phyloP scores from a whole-genome alignment of 768 basidiomycete genomes.

The Lentinula raphanica region DNA sequence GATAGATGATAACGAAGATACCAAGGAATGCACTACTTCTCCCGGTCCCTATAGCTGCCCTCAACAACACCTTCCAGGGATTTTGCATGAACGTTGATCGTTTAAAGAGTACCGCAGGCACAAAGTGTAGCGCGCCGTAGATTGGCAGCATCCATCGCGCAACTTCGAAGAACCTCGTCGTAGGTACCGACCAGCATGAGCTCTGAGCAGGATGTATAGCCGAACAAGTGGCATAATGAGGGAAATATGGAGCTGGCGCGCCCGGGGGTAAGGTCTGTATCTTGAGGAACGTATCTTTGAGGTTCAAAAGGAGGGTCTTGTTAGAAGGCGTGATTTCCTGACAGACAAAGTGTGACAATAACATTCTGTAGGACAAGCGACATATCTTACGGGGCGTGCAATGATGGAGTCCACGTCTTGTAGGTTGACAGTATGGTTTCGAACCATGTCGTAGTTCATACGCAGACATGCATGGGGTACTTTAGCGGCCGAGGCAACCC shows the following conservation, averaged over 20 bases:
- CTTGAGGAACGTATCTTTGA: conserved; percentile 31
- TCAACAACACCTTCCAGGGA: conserved; percentile 61
- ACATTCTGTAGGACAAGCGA: neutral
- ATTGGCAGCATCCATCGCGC: conserved; percentile 80
- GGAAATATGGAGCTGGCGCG: conserved; percentile 34
- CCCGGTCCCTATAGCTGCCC: conserved; percentile 64
- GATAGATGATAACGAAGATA: conserved; percentile 75
- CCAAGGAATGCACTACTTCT: conserved; percentile 87
- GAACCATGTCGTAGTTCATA: conserved; percentile 59
- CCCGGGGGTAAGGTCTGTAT: conserved; percentile 15
- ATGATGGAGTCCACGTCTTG: conserved; percentile 53
- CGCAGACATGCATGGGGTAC: conserved; percentile 52
- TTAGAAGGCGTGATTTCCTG: conserved; percentile 55
- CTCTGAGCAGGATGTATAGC: conserved; percentile 74
- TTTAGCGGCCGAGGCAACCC: conserved; percentile 69
- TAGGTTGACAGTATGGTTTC: conserved; percentile 50
- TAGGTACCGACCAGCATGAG: conserved; percentile 51
- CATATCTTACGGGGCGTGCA: conserved; percentile 36
- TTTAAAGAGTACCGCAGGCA: conserved; percentile 83
- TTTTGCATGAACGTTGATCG: conserved; percentile 57
- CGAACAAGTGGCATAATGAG: conserved; percentile 56
- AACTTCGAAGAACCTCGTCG: conserved; percentile 75
- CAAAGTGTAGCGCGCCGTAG: conserved; percentile 86
- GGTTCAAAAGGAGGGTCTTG: conserved; percentile 37
- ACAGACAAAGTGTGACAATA: neutral